Evolutionary conservation across 2,329 filamentous ascomycete species (phyloP).

Genomic region (Ophiostoma australiae): DNA sequence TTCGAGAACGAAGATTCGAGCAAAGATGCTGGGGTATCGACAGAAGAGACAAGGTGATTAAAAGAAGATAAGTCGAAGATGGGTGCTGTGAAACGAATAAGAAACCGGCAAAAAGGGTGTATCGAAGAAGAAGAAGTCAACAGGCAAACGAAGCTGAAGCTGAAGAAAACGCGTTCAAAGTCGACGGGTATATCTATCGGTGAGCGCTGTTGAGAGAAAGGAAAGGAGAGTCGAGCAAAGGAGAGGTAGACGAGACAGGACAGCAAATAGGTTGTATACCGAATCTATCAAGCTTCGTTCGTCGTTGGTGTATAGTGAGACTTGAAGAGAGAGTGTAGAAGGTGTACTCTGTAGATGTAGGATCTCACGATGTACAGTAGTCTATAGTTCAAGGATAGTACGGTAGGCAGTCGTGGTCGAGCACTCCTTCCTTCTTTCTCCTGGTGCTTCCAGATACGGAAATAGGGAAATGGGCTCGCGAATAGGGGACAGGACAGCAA

Average conservation of each 20-base stretch:
- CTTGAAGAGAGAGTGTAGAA: neutral
- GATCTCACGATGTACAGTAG: neutral
- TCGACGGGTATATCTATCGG: slow-evolving; percentile 14
- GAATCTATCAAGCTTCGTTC: slow-evolving; percentile 3
- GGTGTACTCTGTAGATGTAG: neutral
- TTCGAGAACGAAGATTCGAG: neutral
- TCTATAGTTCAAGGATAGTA: neutral
- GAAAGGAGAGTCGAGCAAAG: neutral
- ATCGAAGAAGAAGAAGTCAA: slow-evolving; percentile 18
- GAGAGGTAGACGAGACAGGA: neutral
- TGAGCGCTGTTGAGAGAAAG: slow-evolving; percentile 10
- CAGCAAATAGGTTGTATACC: neutral
- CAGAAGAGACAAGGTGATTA: neutral
- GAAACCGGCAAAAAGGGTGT: neutral
- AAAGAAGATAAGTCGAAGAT: slow-evolving; percentile 11
- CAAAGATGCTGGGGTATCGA: slow-evolving; percentile 11
- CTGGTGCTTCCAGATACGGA: slow-evolving; percentile 2
- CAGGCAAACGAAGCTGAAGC: slow-evolving; percentile 12
- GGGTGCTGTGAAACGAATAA: neutral
- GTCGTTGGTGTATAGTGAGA: slow-evolving; percentile 5
- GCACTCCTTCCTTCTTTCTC: neutral
- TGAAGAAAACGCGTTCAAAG: slow-evolving; percentile 21
- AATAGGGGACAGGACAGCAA: slow-evolving; percentile 14
- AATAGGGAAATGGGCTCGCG: neutral
- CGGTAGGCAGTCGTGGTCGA: neutral